Base-by-base conservation (phyloP, 1,284 basidiomycete species). In the Boletus subluridellus region DNA sequence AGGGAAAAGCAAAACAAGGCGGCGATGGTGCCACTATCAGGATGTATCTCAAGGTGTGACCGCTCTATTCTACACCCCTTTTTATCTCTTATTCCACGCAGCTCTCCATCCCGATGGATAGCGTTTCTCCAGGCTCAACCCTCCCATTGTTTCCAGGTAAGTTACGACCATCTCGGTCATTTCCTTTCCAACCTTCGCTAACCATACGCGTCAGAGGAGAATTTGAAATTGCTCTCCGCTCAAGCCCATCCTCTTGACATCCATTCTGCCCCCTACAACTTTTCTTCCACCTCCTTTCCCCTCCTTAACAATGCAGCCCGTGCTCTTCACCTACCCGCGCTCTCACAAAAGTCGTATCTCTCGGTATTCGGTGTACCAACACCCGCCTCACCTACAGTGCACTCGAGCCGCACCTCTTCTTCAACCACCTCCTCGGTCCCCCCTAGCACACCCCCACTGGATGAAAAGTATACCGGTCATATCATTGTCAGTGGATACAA, bases 401-500 rank as follows among this genome's bases (percentile, higher is more conserved):
- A 77, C 14, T 76, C 82, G 3, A 76, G 67, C 53, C 74, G 77
- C 35, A 65, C 74, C 17, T 69, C 65, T 26, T 61, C 66, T 54
- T 68, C 74, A 17, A 65, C 69, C 15, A 7, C 57, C 14, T 54
- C 69, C 21, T 49, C 71, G 2, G 68, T 68, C 59, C 61, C 69
- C 58, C 67, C 74, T 34, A 71, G 65, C 21, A 66, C 76, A 14
- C 64, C 72, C 11, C 77, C 72, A 9, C 59, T 89, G 21, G 89
- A 90, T 57, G 77, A 78, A 47, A 82, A 79, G 65, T 90, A 88
- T 61, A 85, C 85, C 1, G 90, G 90, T 4, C 82, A 85, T 54
- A 86, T 92, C 58, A 78, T 88, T 42, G 85, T 92, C 61, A 89
- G 82, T 68, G 83, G 83, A 45, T 92, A 91, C 67, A 80, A 86